Evolutionary conservation across 164 flowering plant species (phyloP).

Genomic region (Umbellularia californica): DNA sequence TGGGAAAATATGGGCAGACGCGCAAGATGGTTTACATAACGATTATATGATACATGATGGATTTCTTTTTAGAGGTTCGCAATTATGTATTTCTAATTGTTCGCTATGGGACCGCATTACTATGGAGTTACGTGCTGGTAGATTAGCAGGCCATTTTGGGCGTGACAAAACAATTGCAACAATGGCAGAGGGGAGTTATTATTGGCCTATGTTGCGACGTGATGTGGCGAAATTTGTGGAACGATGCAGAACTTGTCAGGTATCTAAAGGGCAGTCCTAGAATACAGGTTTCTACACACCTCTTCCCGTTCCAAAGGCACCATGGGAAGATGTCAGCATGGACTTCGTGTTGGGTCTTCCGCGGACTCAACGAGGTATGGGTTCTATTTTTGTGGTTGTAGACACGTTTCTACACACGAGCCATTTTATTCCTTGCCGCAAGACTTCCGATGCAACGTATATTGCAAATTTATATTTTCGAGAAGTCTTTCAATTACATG

Average conservation of each 20-base stretch:
- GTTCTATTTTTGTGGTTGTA: background rate
- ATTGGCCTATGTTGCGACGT: background rate
- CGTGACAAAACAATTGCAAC: too few species aligned
- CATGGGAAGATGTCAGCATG: background rate
- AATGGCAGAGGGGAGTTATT: background rate
- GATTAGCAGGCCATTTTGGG: background rate
- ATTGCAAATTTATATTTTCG: background rate
- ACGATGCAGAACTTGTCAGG: background rate
- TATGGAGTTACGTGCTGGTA: background rate
- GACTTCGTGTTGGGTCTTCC: too few species aligned
- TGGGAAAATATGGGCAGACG: background rate
- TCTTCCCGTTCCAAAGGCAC: background rate
- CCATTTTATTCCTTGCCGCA: background rate
- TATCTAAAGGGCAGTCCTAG: background rate
- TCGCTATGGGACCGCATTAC: background rate
- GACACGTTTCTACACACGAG: background rate
- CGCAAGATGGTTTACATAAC: background rate
- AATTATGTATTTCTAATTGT: background rate
- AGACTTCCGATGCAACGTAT: background rate
- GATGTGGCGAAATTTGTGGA: background rate
- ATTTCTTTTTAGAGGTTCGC: background rate
- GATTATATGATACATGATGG: background rate
- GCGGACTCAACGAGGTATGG: too few species aligned
- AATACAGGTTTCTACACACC: background rate
- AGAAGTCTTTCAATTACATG: background rate